Percentiles rank a stretch among this genome's conserved stretches.
These are phyloP conservation scores for Monosporascus sp. DNA, from an alignment of 2,329 filamentous ascomycete species.

Conservation along the genomic window DNA sequence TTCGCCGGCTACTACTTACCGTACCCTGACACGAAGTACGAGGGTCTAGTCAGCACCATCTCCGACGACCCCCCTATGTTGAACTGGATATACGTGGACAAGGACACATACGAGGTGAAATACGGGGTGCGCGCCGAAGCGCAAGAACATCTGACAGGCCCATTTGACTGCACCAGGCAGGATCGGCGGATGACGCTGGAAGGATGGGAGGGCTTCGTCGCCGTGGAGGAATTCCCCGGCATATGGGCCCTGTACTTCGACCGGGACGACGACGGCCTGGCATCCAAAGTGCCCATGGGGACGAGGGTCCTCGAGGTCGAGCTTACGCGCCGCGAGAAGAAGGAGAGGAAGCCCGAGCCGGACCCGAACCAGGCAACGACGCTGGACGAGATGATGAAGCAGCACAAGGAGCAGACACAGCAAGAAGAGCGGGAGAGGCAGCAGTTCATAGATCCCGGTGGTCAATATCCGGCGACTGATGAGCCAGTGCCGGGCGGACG, in stretches of 20 bases:
- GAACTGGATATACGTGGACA: slow-evolving; percentile 46
- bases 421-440: slow-evolving; percentile 16
- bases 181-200: slow-evolving; percentile 44
- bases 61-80: slow-evolving; percentile 43
- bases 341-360: slow-evolving; percentile 28
- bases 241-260: slow-evolving; percentile 46
- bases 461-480: slow-evolving; percentile 4
- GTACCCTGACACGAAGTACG: slow-evolving; percentile 45
- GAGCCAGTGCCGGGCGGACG: background rate
- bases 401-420: slow-evolving; percentile 20
- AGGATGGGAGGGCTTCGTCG: slow-evolving; percentile 45
- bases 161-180: slow-evolving; percentile 47
- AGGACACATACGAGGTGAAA: slow-evolving; percentile 38
- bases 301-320: slow-evolving; percentile 51
- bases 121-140: slow-evolving; percentile 38
- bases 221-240: slow-evolving; percentile 36
- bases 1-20: slow-evolving; percentile 54
- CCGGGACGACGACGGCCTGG: slow-evolving; percentile 38
- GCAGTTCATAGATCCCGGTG: slow-evolving; percentile 7
- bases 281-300: slow-evolving; percentile 38
- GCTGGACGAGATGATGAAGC: slow-evolving; percentile 24
- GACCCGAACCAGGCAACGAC: slow-evolving; percentile 18
- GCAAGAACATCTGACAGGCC: slow-evolving; percentile 39
- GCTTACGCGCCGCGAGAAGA: slow-evolving; percentile 45
- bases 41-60: slow-evolving; percentile 43